Percentiles rank a stretch among this genome's conserved stretches.
Evolutionary conservation across 164 flowering plant species (phyloP).

Genomic region (Buxus sempervirens): DNA sequence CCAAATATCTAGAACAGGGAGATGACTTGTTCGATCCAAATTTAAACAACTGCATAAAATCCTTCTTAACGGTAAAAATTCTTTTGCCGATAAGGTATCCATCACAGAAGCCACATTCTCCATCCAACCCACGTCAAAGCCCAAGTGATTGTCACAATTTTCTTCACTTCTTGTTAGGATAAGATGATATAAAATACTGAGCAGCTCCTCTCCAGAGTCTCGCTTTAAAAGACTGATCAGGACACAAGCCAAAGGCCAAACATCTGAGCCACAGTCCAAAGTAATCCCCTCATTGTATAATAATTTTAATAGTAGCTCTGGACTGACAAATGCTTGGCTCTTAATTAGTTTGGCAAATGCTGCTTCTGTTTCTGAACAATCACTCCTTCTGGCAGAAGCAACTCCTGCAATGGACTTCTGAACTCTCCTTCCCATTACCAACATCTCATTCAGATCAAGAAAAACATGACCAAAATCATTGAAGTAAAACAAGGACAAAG

Average conservation of each 20-base stretch:
- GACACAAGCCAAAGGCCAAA: constrained; percentile 71
- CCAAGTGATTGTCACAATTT: constrained; percentile 19
- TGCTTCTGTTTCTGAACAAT: constrained; percentile 16
- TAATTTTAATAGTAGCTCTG: constrained; percentile 51
- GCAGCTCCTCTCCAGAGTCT: constrained; percentile 32
- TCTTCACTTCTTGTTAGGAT: constrained; percentile 21
- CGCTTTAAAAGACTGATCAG: constrained; percentile 52
- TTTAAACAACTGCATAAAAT: constrained; percentile 51
- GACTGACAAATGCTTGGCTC: constrained; percentile 48
- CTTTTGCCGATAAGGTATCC: constrained; percentile 32
- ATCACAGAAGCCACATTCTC: constrained; percentile 37
- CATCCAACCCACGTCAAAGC: constrained; percentile 31
- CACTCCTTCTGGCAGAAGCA: constrained; percentile 13
- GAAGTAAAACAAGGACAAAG: constrained; percentile 44
- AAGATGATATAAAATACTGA: constrained; percentile 15
- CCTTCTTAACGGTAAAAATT: constrained; percentile 28
- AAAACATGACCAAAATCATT: constrained; percentile 48
- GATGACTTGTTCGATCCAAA: constrained; percentile 50
- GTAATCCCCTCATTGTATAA: constrained; percentile 23
- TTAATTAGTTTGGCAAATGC: constrained; percentile 20
- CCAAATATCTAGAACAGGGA: constrained; percentile 55
- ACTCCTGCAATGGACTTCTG: constrained; percentile 16
- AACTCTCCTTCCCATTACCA: constrained; percentile 45
- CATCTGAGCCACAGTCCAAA: constrained; percentile 53
- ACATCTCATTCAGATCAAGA: constrained; percentile 40